Conservation (phyloP, 2,329 filamentous ascomycete genomes). For the Nemania abortiva region DNA sequence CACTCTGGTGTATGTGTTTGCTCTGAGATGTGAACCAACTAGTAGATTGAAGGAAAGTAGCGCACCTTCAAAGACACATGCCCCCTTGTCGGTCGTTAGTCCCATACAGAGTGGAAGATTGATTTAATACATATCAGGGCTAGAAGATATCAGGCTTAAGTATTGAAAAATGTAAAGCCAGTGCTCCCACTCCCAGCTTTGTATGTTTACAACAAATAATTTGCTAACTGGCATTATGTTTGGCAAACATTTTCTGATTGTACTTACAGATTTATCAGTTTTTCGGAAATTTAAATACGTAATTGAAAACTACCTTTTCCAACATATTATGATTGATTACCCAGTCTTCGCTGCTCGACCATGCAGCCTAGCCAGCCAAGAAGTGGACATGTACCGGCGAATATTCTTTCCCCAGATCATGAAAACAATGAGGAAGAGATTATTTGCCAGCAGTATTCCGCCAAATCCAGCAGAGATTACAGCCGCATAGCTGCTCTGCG, state of each 20-base stretch:
- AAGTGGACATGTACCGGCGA: conserved; percentile 56
- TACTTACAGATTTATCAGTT: too few species aligned
- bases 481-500: conserved; percentile 60
- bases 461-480: conserved; percentile 65
- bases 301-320: background rate
- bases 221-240: background rate
- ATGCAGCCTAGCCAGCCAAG: conserved; percentile 63
- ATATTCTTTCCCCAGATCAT: conserved; percentile 65
- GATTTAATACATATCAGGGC: too few species aligned
- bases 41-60: background rate
- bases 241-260: too few species aligned
- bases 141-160: too few species aligned
- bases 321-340: background rate
- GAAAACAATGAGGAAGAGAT: conserved; percentile 61
- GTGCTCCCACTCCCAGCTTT: too few species aligned
- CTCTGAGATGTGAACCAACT: background rate
- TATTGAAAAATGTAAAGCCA: too few species aligned
- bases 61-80: background rate
- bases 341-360: conserved; percentile 37
- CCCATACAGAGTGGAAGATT: too few species aligned
- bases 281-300: background rate
- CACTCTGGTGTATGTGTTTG: background rate
- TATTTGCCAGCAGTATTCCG: conserved; percentile 62
- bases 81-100: background rate
- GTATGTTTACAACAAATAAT: background rate